Conservation (phyloP, 805 yeast genomes). For the Saccharomycodes ludwigii region DNA sequence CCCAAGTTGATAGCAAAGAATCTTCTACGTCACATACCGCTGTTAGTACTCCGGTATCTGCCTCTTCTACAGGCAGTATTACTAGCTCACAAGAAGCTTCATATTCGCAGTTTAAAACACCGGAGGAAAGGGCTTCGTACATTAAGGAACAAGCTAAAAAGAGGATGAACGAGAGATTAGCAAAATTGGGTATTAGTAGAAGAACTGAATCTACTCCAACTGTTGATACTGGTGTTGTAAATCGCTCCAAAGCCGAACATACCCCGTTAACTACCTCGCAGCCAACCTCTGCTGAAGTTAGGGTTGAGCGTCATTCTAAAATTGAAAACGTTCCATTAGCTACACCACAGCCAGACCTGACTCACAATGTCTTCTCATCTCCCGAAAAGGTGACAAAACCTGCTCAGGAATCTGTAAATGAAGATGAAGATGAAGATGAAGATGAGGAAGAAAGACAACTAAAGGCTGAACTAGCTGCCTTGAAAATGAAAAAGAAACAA, state of each 20-base stretch:
- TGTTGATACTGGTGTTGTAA: too few species aligned
- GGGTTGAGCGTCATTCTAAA: slow-evolving; percentile 4
- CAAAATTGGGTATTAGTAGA: slow-evolving; percentile 60
- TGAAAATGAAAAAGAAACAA: slow-evolving; percentile 38
- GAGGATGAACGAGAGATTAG: slow-evolving; percentile 76
- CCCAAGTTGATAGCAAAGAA: background rate
- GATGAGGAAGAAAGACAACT: slow-evolving; percentile 37
- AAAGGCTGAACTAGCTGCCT: slow-evolving; percentile 25
- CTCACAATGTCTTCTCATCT: slow-evolving; percentile 1
- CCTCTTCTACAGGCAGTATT: slow-evolving; percentile 11
- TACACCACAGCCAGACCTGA: slow-evolving; percentile 10
- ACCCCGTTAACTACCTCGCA: slow-evolving; percentile 4
- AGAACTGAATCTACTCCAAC: slow-evolving; percentile 11
- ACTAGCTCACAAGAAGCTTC: slow-evolving; percentile 9
- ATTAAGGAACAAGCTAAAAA: slow-evolving; percentile 73
- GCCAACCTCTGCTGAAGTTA: slow-evolving; percentile 1
- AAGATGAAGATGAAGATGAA: slow-evolving; percentile 29
- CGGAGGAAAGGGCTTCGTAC: slow-evolving; percentile 65
- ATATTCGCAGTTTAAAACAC: slow-evolving; percentile 22
- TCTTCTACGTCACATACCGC: background rate
- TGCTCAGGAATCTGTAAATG: slow-evolving; percentile 11
- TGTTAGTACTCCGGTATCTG: background rate
- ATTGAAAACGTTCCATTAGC: too few species aligned
- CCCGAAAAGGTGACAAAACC: slow-evolving; percentile 5
- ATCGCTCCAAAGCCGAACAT: slow-evolving; percentile 5